Evolutionary conservation across 257 asterid genomes (phyloP), one percentile per base, ranked within the genome.

Genomic region (Ilex aquifolium): DNA sequence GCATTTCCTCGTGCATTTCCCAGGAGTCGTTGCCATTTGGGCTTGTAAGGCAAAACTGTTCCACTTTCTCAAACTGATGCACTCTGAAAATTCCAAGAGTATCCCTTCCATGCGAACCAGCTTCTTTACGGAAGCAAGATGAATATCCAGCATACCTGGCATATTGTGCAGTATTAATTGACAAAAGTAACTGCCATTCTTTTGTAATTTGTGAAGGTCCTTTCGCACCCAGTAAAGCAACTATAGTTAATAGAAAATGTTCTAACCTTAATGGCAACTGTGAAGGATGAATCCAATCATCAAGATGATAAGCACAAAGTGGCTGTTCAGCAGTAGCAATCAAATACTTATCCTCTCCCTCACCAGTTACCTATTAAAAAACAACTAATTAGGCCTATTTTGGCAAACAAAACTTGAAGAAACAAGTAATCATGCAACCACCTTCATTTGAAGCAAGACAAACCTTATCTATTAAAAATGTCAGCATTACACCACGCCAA

Each of bases 311-410:
- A 31, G 95, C 96, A 73, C 96, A 91, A 40, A 91, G 85, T 11
- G 96, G 98, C 63, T 88, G 98, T 72, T 91, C 98, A 48, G 96
- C 90, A 2, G 98, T 91, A 46, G 99, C 99, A 75, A 92, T 92
- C 63, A 92, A 79, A 79, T 92, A 89, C 68, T 92, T 92, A 72
- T 92, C 97, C 44, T 92, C 99, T 49, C 96, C 99, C 64, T 87
- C 97, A 32, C 96, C 97, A 63, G 96, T 87, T n/a, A 92, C 96
- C 96, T 91, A 67, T 79, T 36, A 44, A 57, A 67, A 53, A 56
- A 72, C 40, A 75, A 69, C 21, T 67, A 21, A 32, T 48, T 69
- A 63, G 13, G 60, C 63, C 60, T 44, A 40, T 32, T 46, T 2
- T 53, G 57, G 57, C 27, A 53, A 10, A 15, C 57, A 2, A 21